Evolutionary conservation across 371 early-diverging fungal species (phyloP), one percentile per base, ranked within the genome.

Genomic region (Choanephora cucurbitarum): DNA sequence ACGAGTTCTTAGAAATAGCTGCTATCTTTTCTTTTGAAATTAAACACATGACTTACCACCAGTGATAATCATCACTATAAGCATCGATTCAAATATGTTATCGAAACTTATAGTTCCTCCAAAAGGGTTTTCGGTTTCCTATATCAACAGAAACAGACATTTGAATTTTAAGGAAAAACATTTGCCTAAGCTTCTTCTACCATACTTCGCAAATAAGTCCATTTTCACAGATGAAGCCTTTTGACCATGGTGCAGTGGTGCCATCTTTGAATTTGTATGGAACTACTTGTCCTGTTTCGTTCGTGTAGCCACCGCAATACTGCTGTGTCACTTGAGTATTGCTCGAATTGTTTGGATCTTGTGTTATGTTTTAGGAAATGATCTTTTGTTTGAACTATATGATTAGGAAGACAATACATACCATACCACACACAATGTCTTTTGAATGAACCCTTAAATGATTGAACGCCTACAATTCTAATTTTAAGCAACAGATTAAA

Each of bases 361-460:
- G 3, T 37, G 37, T 14, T 28, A 37, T 37, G 10, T 14, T 11
- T 6, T 49, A 4, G 8, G 24, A 23, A 13, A 22, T n/a, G n/a
- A n/a, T n/a, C n/a, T n/a, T n/a, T n/a, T n/a, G n/a, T n/a, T 34
- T 33, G n/a, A 53, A 31, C 11, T 11, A 11, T 17, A 37, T 28
- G 5, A 40, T 14, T 33, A 37, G 15, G 14, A 37, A 7, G 8
- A 11, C 5, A 14, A 18, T 46, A 7, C 54, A 54, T 66, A 78
- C 76, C 73, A 57, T 64, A 65, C 80, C 79, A 80, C 19, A 83
- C 83, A 58, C 87, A 87, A 17, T 70, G 82, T 28, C 87, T 72
- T 39, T 72, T 62, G 47, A 82, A 72, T 0, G 87, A 87, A 5
- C 87, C 87, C 53, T 84, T 83, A 49, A 87, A 87, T 2, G 85